Percentiles rank a stretch among this genome's conserved stretches.
Evolutionary conservation across 108 stramenopile species (phyloP).

Genomic region (Skeletonema menzelii): DNA sequence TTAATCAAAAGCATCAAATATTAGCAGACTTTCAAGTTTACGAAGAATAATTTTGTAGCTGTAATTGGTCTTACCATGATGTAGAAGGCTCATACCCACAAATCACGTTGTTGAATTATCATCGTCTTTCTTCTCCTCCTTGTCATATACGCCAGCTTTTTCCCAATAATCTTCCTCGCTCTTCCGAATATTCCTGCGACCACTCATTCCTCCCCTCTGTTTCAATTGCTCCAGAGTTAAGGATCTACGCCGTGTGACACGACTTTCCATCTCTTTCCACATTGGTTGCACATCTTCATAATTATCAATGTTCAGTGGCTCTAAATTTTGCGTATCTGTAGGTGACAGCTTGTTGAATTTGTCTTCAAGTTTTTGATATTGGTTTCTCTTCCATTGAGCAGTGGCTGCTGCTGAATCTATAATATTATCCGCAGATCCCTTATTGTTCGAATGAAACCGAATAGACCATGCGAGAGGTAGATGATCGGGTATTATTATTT

Average conservation of each 20-base stretch:
- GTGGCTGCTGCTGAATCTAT: conserved; percentile 35
- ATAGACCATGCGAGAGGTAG: neutral
- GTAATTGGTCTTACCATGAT: neutral
- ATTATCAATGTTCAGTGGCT: conserved; percentile 40
- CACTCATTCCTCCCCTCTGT: conserved; percentile 63
- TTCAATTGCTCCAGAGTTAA: conserved; percentile 48
- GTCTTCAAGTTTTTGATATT: conserved; percentile 25
- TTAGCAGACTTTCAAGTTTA: neutral
- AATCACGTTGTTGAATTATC: neutral
- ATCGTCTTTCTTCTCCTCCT: conserved; percentile 12
- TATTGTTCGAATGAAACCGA: neutral
- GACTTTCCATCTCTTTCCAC: conserved; percentile 90
- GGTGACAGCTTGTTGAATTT: conserved; percentile 16
- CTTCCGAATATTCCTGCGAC: conserved; percentile 67
- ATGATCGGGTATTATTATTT: neutral
- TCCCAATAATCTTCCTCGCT: conserved; percentile 89
- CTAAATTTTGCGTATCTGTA: neutral
- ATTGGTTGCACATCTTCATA: conserved; percentile 87
- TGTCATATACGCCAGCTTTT: conserved; percentile 71
- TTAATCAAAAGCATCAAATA: neutral
- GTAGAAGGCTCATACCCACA: too few relatives aligned
- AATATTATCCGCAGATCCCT: neutral
- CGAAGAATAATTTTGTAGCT: neutral
- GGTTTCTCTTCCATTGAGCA: conserved; percentile 33
- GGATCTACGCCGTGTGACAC: conserved; percentile 65